A percentile compares a stretch with the other conserved stretches of the same genome.
Conservation (phyloP, 225 moss, liverwort and hornwort species). For the Pseudoscleropodium purum region DNA sequence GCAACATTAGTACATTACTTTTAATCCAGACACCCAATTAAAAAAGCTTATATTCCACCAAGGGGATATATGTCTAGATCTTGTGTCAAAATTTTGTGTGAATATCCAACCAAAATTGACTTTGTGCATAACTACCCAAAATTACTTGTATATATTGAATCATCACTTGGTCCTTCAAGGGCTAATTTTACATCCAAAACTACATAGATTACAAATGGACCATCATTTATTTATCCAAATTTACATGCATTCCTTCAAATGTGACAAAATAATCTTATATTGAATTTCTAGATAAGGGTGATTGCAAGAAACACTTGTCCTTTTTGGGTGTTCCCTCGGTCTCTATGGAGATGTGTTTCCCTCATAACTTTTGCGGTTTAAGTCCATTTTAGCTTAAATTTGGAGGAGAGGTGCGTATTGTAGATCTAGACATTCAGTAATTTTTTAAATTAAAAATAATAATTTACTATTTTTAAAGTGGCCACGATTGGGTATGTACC, state of each 20-base stretch:
- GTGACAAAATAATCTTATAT: no score
- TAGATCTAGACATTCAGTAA: no score
- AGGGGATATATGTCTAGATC: background rate
- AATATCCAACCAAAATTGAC: background rate
- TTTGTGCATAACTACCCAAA: accelerated
- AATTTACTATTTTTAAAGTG: no score
- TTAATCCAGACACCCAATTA: background rate
- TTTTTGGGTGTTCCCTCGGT: no score
- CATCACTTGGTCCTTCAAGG: background rate
- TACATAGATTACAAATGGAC: background rate
- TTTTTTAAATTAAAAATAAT: no score
- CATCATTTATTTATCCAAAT: background rate
- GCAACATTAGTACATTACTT: background rate
- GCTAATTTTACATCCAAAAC: background rate
- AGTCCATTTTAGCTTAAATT: no score
- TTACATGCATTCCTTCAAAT: background rate
- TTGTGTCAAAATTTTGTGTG: background rate
- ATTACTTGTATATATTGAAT: accelerated
- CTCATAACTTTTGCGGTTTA: no score
- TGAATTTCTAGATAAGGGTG: background rate
- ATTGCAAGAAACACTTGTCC: no score
- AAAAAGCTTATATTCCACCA: background rate
- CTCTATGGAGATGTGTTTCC: no score
- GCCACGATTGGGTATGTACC: no score
- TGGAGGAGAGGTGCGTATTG: no score